phyloP scores from a whole-genome alignment of 139 green algal species.

The Astrephomene gubernaculifera region DNA sequence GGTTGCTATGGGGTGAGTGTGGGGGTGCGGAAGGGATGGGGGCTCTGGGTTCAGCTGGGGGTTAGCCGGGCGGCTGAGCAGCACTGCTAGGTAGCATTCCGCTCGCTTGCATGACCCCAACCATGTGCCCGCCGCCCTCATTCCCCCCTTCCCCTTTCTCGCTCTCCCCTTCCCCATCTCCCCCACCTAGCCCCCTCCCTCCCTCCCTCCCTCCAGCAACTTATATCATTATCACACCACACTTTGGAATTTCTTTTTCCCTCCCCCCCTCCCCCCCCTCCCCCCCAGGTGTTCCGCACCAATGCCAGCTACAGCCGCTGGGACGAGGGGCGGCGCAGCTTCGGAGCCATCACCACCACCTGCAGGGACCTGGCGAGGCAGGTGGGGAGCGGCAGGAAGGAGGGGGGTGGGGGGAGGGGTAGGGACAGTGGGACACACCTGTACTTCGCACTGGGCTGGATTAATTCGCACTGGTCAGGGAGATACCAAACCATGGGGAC shows the following conservation, averaged over 20 bases:
- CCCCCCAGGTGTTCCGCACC: slow-evolving; percentile 54
- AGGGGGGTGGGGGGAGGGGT: no score
- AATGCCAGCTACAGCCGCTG: slow-evolving; percentile 69
- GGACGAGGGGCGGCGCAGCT: slow-evolving; percentile 43
- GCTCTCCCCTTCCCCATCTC: not conserved
- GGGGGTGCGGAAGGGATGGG: no score
- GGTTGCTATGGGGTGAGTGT: no score
- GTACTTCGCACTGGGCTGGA: no score
- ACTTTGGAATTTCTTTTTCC: no score
- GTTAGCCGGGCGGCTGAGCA: no score
- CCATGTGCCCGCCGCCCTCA: not conserved
- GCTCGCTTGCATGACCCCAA: not conserved
- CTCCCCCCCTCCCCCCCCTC: not conserved
- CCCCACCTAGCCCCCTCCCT: not conserved
- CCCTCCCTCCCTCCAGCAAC: not conserved
- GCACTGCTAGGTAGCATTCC: not conserved
- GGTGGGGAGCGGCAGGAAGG: not conserved
- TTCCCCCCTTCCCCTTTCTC: not conserved
- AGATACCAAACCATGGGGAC: no score
- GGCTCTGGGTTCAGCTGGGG: no score
- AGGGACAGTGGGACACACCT: no score
- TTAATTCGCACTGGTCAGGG: no score
- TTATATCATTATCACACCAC: no score
- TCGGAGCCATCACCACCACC: slow-evolving; percentile 40
- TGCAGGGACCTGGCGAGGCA: slow-evolving; percentile 41